Evolutionary conservation across 2,329 filamentous ascomycete genomes (phyloP), one percentile per base, ranked within the genome.

Genomic region (Fusarium circinatum): DNA sequence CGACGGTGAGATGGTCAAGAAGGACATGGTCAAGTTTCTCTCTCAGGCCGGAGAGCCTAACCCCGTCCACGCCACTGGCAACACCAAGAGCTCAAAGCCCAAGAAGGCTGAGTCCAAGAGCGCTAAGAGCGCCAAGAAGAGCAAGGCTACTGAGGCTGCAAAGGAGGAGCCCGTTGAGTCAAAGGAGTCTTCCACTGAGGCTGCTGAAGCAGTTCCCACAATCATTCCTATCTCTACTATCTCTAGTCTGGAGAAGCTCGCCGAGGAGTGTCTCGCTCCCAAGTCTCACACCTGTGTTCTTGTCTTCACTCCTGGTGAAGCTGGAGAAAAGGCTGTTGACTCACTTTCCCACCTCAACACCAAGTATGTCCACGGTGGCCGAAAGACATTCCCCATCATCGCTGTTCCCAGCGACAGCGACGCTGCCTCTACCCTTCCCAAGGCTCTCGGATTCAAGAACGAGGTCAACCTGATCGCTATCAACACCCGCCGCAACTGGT

Each of bases 401-500:
- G 90, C 91, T 56, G 86, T 98, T 1, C 89, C 94, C 18, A 85
- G 85, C 47, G 85, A 87, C 42, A 73, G 82, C 36, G 80, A 80
- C 6, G 78, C 78, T 7, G 67, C 78, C 2, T 74, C 78, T 2
- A 92, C 92, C 74, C 68, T 85, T 5, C 78, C 77, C 30, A 76
- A 79, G 42, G 74, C 78, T 8, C 89, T 98, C 24, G 88, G 86
- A 2, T 86, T 98, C 28, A 81, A 83, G 2, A 84, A 85, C 3
- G 84, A 89, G 12, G 85, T 94, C 22, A 91, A 95, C 79, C 83
- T 98, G 49, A 86, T 98, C 62, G 95, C 95, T 22, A 82, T 97
- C 67, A 98, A 98, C 82, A 93, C 90, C 38, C 94, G 95, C 78
- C 91, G 95, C 61, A 88, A 89, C 47, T 99, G 96, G 96, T 97